Conservation (phyloP, 2,329 filamentous ascomycete genomes). For the Ophiostoma perfectum region DNA sequence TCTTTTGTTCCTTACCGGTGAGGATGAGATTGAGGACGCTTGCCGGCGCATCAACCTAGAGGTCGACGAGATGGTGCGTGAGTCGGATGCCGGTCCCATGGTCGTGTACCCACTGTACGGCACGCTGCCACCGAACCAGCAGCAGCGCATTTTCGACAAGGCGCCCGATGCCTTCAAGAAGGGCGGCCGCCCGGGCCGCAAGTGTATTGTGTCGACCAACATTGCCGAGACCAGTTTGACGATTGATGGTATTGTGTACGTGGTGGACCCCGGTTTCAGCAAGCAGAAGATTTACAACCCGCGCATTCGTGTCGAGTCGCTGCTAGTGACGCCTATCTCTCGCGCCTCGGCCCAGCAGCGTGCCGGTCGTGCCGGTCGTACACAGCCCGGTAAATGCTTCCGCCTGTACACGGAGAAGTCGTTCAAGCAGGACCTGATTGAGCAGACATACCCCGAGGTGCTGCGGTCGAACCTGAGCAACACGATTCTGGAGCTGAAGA, state of each 20-base stretch:
- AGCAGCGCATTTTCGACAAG: slow-evolving; percentile 91
- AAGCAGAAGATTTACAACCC: slow-evolving; percentile 99
- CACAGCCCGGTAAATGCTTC: slow-evolving; percentile 96
- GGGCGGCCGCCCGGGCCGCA: slow-evolving; percentile 82
- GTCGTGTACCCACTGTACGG: slow-evolving; percentile 92
- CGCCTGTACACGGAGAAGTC: slow-evolving; percentile 89
- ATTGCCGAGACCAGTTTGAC: slow-evolving; percentile 97
- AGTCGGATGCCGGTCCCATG: slow-evolving; percentile 85
- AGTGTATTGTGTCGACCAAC: slow-evolving; percentile 91
- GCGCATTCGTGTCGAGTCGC: slow-evolving; percentile 88
- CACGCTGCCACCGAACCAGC: slow-evolving; percentile 82
- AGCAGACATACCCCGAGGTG: slow-evolving; percentile 95
- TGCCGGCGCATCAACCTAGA: slow-evolving; percentile 87
- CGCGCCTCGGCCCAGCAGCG: slow-evolving; percentile 96
- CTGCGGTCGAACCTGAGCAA: slow-evolving; percentile 89
- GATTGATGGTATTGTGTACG: slow-evolving; percentile 97
- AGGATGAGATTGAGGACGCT: slow-evolving; percentile 97
- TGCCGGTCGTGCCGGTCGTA: slow-evolving; percentile 93
- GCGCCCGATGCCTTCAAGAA: slow-evolving; percentile 67
- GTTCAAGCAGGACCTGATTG: slow-evolving; percentile 96
- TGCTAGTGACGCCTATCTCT: slow-evolving; percentile 95
- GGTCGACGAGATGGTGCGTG: slow-evolving; percentile 82
- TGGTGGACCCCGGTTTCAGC: slow-evolving; percentile 98
- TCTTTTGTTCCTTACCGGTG: slow-evolving; percentile 88
- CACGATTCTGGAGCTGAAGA: slow-evolving; percentile 94